Evolutionary conservation across 2,329 filamentous ascomycete species (phyloP), one percentile per base, ranked within the genome.

Genomic region (Penicillium oxalicum): DNA sequence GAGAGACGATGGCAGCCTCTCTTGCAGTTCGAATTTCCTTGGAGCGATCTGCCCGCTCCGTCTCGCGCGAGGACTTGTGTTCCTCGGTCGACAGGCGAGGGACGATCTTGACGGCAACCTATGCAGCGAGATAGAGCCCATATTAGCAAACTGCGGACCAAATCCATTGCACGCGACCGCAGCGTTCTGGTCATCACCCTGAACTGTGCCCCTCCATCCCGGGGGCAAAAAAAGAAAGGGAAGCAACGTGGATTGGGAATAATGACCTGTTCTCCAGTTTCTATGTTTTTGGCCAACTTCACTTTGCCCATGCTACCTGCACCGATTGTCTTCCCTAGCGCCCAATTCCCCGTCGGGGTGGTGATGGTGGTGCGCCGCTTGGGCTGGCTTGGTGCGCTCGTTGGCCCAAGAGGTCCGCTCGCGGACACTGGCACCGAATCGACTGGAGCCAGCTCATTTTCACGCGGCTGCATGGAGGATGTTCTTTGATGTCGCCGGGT

Each of bases 301-400:
- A 98, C 93, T 70, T 97, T 97, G 56, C 93, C 93, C 93, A 98
- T 98, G 70, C 91, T 97, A 44, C 93, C 93, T 45, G 91, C 90
- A 51, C 93, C 93, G 62, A 98, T 93, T 3, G 93, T 97, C 77
- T 97, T 97, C 51, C 91, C 91, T 45, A 98, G 77, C 48, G 90
- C 83, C 90, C 91, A 98, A 75, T 91, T 89, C 49, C 93, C 93
- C 9, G 91, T 90, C 40, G 87, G 84, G 3, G 91, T 90, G 44
- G 87, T 88, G 65, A 98, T 95, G 36, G 88, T 91, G 9, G 91
- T 96, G 61, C 83, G 73, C 58, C 82, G 73, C 47, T 76, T 71
- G 9, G 77, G 70, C 49, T 74, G 74, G 24, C 68, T 18, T 5
- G 40, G 18, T 32, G 40, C 40, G 29, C 25, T 29, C 6, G 40